phyloP scores from a whole-genome alignment of 306 rosid species.

The Vigna nakashimae region DNA sequence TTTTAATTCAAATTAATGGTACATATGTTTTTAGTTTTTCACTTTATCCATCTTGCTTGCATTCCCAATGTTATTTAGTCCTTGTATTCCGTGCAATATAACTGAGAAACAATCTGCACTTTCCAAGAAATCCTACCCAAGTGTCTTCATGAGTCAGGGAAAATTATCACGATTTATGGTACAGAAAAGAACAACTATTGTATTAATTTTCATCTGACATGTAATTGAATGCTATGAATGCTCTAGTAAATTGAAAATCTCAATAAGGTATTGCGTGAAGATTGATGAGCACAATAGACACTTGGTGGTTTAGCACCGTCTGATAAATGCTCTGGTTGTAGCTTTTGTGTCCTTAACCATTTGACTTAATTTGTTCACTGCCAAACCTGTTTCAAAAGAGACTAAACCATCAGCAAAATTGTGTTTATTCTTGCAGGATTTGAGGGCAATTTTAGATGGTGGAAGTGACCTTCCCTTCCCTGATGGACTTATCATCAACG shows the following conservation, averaged over 20 bases:
- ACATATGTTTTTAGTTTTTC: neutral
- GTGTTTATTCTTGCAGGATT: slow-evolving; percentile 58
- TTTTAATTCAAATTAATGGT: neutral
- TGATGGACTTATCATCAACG: slow-evolving; percentile 85
- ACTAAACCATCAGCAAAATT: neutral
- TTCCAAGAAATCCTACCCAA: neutral
- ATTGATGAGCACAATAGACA: neutral
- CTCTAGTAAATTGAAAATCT: neutral
- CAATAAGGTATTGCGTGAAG: neutral
- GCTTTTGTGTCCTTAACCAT: neutral
- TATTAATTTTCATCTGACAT: neutral
- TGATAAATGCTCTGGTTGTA: neutral
- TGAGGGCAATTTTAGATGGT: slow-evolving; percentile 76
- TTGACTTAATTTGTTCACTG: neutral
- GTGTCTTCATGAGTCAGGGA: neutral
- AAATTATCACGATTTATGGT: neutral
- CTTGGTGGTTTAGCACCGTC: neutral
- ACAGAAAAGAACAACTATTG: no score
- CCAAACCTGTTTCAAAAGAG: neutral
- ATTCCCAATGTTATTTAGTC: neutral
- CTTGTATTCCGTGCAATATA: neutral
- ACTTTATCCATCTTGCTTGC: neutral
- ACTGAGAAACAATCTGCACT: neutral
- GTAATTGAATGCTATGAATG: neutral
- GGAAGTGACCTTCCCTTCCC: slow-evolving; percentile 87